Percentiles rank a stretch among this genome's conserved stretches.
Evolutionary conservation across 1,284 basidiomycete species (phyloP).

Genomic region (Vanrija sp.): DNA sequence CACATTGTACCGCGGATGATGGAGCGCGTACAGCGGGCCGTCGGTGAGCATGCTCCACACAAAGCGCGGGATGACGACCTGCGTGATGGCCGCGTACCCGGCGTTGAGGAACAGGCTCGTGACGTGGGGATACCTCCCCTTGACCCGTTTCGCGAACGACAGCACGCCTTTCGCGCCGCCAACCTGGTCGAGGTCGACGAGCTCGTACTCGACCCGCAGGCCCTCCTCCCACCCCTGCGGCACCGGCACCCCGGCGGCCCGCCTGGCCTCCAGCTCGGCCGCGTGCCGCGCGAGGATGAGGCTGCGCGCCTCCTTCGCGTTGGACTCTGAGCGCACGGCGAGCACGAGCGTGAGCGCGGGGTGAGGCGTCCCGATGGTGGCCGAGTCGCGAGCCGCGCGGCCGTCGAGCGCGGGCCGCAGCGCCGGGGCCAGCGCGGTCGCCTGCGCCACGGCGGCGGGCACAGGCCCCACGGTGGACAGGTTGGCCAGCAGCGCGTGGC

Average conservation of each 20-base stretch:
- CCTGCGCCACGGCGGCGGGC: slow-evolving; percentile 25
- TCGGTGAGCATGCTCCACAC: slow-evolving; percentile 56
- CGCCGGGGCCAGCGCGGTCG: slow-evolving; percentile 25
- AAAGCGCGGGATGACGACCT: slow-evolving; percentile 57
- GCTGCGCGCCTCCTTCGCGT: slow-evolving; percentile 61
- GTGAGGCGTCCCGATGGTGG: slow-evolving; percentile 31
- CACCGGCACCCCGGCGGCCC: slow-evolving; percentile 13
- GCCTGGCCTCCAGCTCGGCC: slow-evolving; percentile 52
- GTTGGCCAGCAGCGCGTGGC: slow-evolving; percentile 70
- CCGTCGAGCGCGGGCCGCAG: slow-evolving; percentile 18
- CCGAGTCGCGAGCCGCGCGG: neutral
- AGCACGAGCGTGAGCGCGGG: slow-evolving; percentile 70
- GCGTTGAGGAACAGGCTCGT: slow-evolving; percentile 81
- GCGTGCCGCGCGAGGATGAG: slow-evolving; percentile 58
- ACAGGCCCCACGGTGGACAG: slow-evolving; percentile 52
- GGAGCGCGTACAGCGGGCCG: slow-evolving; percentile 51
- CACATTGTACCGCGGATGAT: slow-evolving; percentile 59
- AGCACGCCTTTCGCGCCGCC: slow-evolving; percentile 61
- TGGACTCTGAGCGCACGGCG: slow-evolving; percentile 67
- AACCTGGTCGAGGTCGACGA: slow-evolving; percentile 58
- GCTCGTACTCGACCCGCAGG: slow-evolving; percentile 60
- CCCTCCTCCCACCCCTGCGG: slow-evolving; percentile 61
- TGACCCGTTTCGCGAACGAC: slow-evolving; percentile 59
- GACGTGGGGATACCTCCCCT: slow-evolving; percentile 57
- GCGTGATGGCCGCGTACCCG: slow-evolving; percentile 59